Percentiles rank a stretch among this genome's conserved stretches.
These are phyloP conservation scores for Syzygium aqueum DNA, from an alignment of 345 rosid genomes.

Conservation along the genomic window DNA sequence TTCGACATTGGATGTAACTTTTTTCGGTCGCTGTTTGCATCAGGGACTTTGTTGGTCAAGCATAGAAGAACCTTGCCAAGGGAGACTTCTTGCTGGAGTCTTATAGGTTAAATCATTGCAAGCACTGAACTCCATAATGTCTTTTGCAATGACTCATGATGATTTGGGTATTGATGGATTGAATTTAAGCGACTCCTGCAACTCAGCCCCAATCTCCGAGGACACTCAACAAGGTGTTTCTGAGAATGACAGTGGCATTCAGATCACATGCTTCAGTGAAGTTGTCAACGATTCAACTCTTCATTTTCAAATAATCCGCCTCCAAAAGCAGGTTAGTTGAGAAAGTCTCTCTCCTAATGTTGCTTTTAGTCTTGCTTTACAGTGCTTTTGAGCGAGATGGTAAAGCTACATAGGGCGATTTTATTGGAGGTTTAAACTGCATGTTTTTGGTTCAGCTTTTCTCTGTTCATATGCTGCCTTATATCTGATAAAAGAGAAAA, in stretches of 20 bases:
- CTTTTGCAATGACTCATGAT: background rate
- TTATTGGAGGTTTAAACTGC: background rate
- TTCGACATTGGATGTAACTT: background rate
- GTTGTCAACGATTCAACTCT: conserved; percentile 54
- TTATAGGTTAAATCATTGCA: background rate
- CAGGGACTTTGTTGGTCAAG: background rate
- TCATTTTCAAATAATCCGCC: conserved; percentile 67
- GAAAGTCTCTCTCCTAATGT: background rate
- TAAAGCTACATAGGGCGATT: background rate
- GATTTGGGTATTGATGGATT: background rate
- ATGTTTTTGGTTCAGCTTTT: background rate
- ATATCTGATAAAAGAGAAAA: background rate
- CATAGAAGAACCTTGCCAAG: background rate
- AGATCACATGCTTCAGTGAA: conserved; percentile 58
- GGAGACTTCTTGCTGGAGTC: background rate
- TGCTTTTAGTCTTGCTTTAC: background rate
- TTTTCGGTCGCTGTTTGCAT: background rate
- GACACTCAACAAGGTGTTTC: background rate
- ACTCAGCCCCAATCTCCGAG: background rate
- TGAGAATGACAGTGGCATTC: conserved; percentile 7
- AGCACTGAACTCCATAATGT: background rate
- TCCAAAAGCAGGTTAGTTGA: conserved; percentile 45
- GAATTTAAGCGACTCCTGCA: background rate
- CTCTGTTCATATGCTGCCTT: background rate
- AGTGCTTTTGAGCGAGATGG: background rate